Conservation (phyloP, 192 early-diverging fungal genomes). For the Martensiomyces pterosporus region DNA sequence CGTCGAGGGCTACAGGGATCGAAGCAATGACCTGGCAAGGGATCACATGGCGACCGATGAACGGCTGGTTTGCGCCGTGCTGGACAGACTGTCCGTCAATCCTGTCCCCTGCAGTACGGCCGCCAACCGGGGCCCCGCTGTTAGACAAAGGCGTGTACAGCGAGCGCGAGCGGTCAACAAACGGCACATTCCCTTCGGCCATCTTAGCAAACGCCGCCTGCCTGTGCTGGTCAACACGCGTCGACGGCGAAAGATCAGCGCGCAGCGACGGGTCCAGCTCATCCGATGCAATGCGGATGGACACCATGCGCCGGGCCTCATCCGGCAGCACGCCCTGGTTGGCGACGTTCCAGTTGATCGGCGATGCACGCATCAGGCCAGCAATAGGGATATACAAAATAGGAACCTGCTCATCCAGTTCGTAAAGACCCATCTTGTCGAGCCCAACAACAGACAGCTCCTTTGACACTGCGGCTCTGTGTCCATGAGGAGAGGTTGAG, state of each 20-base stretch:
- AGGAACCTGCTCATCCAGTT: conserved; percentile 51
- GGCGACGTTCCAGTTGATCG: conserved; percentile 48
- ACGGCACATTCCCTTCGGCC: conserved; percentile 9
- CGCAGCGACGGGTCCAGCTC: conserved; percentile 43
- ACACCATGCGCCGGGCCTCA: conserved; percentile 46
- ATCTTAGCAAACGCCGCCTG: conserved; percentile 34
- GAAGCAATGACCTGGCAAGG: conserved; percentile 47
- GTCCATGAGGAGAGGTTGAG: conserved; percentile 47
- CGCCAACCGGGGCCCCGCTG: conserved; percentile 1
- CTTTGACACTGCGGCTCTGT: conserved; percentile 42
- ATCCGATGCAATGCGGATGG: conserved; percentile 44
- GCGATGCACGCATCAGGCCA: conserved; percentile 45
- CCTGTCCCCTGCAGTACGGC: background rate
- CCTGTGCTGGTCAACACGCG: conserved; percentile 35
- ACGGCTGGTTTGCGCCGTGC: conserved; percentile 13
- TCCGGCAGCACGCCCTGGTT: conserved; percentile 34
- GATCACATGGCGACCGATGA: conserved; percentile 41
- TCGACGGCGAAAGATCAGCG: conserved; percentile 34
- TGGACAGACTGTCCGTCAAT: conserved; percentile 1
- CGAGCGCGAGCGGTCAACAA: conserved; percentile 6
- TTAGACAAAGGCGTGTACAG: conserved; percentile 13
- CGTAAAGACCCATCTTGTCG: conserved; percentile 44
- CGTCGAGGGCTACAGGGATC: conserved; percentile 37
- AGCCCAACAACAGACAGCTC: conserved; percentile 46
- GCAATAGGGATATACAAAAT: conserved; percentile 37